phyloP scores from a whole-genome alignment of 169 alveolate genomes.

The Cryptosporidium viatorum region DNA sequence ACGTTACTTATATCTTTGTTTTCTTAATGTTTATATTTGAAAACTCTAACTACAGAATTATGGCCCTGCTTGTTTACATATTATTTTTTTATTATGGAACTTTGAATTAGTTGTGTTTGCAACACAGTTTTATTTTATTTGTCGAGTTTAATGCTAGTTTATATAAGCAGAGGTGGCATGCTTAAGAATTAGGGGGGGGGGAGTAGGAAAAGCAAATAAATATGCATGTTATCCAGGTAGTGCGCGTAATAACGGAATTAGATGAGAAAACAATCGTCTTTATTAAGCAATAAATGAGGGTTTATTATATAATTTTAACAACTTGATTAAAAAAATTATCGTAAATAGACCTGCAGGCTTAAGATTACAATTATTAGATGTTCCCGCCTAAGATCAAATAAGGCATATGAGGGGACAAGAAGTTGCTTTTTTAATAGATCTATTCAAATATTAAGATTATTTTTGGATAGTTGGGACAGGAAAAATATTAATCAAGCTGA shows the following conservation, averaged over 20 bases:
- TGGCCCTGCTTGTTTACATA: background rate
- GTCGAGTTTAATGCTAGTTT: background rate
- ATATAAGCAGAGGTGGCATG: too few species aligned
- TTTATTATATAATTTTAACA: background rate
- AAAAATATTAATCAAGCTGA: conserved; percentile 59
- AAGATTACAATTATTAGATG: conserved; percentile 44
- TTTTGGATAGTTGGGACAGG: conserved; percentile 53
- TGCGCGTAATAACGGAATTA: background rate
- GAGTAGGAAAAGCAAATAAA: background rate
- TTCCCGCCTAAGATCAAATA: conserved; percentile 67
- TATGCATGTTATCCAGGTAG: background rate
- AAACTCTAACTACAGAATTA: background rate
- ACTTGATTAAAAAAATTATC: background rate
- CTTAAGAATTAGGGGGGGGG: background rate
- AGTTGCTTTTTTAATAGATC: conserved; percentile 46
- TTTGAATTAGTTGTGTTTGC: background rate
- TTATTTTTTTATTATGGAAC: background rate
- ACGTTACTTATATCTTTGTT: conserved; percentile 3
- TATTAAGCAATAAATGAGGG: background rate
- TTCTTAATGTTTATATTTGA: conserved; percentile 4
- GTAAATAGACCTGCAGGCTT: conserved; percentile 6
- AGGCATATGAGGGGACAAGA: conserved; percentile 49
- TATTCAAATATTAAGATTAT: conserved; percentile 18
- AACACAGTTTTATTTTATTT: too few species aligned
- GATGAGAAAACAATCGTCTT: too few species aligned